A percentile compares a stretch with the other conserved stretches of the same genome.
phyloP scores from a whole-genome alignment of 1,284 basidiomycete genomes.

The Boletus smithii region DNA sequence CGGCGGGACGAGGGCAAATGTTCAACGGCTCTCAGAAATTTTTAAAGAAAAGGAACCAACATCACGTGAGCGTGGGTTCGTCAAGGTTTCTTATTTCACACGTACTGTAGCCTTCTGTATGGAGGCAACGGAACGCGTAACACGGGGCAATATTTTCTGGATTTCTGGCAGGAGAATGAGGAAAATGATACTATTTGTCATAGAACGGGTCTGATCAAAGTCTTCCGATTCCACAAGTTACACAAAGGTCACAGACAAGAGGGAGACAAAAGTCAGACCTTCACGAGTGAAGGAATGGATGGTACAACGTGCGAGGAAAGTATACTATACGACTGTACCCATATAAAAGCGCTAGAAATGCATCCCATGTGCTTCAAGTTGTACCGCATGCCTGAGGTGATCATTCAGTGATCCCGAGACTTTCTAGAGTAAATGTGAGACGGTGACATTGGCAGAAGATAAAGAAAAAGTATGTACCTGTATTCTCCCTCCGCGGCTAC shows the following conservation, averaged over 20 bases:
- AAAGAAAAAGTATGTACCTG: constrained; percentile 47
- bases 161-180: too few relatives aligned
- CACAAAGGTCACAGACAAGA: constrained; percentile 11
- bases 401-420: constrained; percentile 73
- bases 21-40: too few relatives aligned
- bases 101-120: too few relatives aligned
- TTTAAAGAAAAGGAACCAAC: background rate
- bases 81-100: too few relatives aligned
- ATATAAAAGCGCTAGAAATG: constrained; percentile 7
- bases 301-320: constrained; percentile 3
- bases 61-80: constrained; percentile 10
- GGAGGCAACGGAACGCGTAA: too few relatives aligned
- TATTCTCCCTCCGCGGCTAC: constrained; percentile 91
- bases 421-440: constrained; percentile 48
- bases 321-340: constrained; percentile 15
- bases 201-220: too few relatives aligned
- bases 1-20: background rate
- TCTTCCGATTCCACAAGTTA: constrained; percentile 5
- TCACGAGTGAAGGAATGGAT: constrained; percentile 2
- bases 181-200: too few relatives aligned
- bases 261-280: background rate
- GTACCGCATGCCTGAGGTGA: background rate
- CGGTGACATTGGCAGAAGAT: background rate
- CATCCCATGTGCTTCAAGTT: background rate
- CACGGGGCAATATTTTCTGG: too few relatives aligned